A percentile compares a stretch with the other conserved stretches of the same genome.
These are phyloP conservation scores for Phoenix dactylifera DNA, from an alignment of 176 grass and related monocot species.

Conservation along the genomic window DNA sequence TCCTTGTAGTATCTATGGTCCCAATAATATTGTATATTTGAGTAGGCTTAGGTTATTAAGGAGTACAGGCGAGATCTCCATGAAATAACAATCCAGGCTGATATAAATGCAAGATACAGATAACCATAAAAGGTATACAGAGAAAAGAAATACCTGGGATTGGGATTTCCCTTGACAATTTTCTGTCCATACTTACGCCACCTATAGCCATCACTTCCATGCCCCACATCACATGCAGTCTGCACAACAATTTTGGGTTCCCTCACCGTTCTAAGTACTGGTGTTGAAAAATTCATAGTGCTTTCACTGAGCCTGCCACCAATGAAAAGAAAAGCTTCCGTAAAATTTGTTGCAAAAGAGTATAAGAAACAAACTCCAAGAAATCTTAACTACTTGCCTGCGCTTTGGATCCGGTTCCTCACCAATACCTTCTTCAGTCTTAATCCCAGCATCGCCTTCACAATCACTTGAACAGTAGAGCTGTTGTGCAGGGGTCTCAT, in stretches of 20 bases:
- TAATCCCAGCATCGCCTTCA: constrained; percentile 61
- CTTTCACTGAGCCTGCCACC: constrained; percentile 46
- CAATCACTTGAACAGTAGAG: constrained; percentile 97
- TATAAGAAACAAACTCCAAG: constrained; percentile 12
- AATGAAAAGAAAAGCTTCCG: constrained; percentile 23
- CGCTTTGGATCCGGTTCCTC: constrained; percentile 46
- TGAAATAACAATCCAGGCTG: too few species aligned
- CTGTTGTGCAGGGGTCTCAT: constrained; percentile 58
- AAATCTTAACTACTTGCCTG: constrained; percentile 37
- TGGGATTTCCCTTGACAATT: constrained; percentile 96
- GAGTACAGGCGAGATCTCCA: too few species aligned
- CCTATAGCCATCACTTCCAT: constrained; percentile 87
- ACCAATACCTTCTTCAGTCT: constrained; percentile 48
- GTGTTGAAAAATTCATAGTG: constrained; percentile 27
- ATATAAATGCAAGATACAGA: background rate
- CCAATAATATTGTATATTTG: too few species aligned
- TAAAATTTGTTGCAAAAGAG: constrained; percentile 6
- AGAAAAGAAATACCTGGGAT: constrained; percentile 61
- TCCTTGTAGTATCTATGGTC: too few species aligned
- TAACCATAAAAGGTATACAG: background rate
- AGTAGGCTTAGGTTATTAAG: too few species aligned
- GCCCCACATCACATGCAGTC: constrained; percentile 35
- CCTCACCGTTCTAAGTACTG: constrained; percentile 64
- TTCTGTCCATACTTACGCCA: constrained; percentile 99
- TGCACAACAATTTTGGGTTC: constrained; percentile 88